Percentiles rank a stretch among this genome's conserved stretches.
phyloP scores from a whole-genome alignment of 192 early-diverging fungal species.

The Backusella macrospora region DNA sequence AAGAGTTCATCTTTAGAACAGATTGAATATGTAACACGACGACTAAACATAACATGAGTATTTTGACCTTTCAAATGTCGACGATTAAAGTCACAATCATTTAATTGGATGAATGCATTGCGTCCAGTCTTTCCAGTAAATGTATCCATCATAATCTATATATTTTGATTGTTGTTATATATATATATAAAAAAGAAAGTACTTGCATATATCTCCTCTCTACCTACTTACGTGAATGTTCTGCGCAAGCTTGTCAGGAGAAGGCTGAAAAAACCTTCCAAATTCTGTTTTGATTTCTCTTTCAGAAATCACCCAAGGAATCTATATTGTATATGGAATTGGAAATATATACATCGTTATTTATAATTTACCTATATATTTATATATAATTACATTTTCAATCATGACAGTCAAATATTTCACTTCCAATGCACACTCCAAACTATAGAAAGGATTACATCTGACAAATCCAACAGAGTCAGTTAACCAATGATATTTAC shows the following conservation, averaged over 20 bases:
- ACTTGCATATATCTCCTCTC: not conserved
- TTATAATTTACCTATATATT: too few species aligned
- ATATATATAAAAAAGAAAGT: not conserved
- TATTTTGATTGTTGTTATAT: not conserved
- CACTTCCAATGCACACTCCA: not conserved
- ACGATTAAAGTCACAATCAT: not conserved
- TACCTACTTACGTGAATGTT: slow-evolving; percentile 29
- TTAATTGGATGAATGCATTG: not conserved
- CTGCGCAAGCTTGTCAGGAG: slow-evolving; percentile 2
- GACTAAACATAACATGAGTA: not conserved
- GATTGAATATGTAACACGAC: not conserved
- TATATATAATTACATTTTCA: not conserved
- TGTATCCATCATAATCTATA: slow-evolving; percentile 10
- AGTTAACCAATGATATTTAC: not conserved
- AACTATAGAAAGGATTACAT: not conserved
- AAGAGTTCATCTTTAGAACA: not conserved
- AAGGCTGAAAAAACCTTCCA: not conserved
- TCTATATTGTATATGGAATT: not conserved
- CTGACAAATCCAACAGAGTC: not conserved
- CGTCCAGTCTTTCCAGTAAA: not conserved
- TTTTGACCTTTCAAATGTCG: not conserved
- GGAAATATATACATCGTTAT: too few species aligned
- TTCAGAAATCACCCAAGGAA: not conserved
- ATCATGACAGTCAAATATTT: not conserved
- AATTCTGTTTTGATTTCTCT: not conserved